Percentiles rank a stretch among this genome's conserved stretches.
These are phyloP conservation scores for Rhizodiscina lignyota DNA, from an alignment of 495 filamentous ascomycete genomes.

Conservation along the genomic window DNA sequence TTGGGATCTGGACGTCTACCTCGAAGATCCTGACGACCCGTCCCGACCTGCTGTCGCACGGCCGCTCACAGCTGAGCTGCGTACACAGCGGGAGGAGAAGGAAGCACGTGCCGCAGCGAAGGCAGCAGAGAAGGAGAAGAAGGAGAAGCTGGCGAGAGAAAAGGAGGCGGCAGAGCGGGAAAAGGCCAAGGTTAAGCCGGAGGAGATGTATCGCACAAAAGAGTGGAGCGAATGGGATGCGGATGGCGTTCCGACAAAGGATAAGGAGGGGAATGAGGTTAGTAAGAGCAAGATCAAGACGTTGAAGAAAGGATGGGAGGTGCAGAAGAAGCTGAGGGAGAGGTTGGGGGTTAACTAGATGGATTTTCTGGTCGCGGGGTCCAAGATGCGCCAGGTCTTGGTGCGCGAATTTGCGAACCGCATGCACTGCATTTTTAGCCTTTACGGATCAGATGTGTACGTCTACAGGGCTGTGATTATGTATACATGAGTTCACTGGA, in stretches of 20 bases:
- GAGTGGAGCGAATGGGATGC: slow-evolving; percentile 74
- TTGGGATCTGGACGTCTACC: slow-evolving; percentile 63
- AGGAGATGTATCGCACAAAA: slow-evolving; percentile 36
- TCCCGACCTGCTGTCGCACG: slow-evolving; percentile 61
- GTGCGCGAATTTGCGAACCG: too few relatives aligned
- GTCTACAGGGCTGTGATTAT: too few relatives aligned
- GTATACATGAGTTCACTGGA: too few relatives aligned
- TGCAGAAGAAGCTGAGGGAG: slow-evolving; percentile 78
- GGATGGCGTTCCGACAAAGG: slow-evolving; percentile 66
- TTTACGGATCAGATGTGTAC: too few relatives aligned
- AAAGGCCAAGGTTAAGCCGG: slow-evolving; percentile 47
- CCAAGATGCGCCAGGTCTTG: too few relatives aligned
- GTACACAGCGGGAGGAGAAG: slow-evolving; percentile 58
- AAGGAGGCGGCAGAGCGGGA: slow-evolving; percentile 33
- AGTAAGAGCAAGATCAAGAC: slow-evolving; percentile 71
- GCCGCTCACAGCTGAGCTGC: slow-evolving; percentile 56
- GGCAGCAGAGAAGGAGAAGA: slow-evolving; percentile 44
- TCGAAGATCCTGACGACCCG: slow-evolving; percentile 56
- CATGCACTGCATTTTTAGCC: too few relatives aligned
- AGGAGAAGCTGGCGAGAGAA: slow-evolving; percentile 34
- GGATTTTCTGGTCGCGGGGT: too few relatives aligned
- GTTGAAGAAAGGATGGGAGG: slow-evolving; percentile 81
- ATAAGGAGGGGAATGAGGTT: slow-evolving; percentile 60
- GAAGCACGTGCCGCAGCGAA: slow-evolving; percentile 36
- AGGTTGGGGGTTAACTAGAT: too few relatives aligned